Evolutionary conservation across 2,329 filamentous ascomycete species (phyloP), one percentile per base, ranked within the genome.

Genomic region (Davidsoniella australis): DNA sequence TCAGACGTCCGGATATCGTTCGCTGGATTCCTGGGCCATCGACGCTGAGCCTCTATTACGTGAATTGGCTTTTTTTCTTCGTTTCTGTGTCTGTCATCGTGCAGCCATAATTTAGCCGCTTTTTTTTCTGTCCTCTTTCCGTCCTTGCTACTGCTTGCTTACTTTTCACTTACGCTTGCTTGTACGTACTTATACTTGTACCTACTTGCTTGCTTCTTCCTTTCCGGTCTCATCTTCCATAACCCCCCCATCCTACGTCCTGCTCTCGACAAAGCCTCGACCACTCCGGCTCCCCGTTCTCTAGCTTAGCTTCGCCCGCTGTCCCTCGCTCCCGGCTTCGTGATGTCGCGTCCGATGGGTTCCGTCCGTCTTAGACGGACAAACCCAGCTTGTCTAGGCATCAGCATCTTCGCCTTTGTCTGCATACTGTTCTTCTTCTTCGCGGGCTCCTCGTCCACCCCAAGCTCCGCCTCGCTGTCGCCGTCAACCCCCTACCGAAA

Each of bases 281-380:
- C 41, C 14, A 12, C 8, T 45, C 43, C 39, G 33, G 43, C 29
- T 39, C 24, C 20, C 41, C 42, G 44, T 18, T 33, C 41, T 39
- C 24, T 49, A 47, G 24, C 12, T 17, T 49, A 47, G 24, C 12
- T 17, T 26, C 39, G 36, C 24, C 43, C 33, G 20, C 17, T 17
- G 41, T 50, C 9, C 20, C 20, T 14, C 44, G 33, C 18, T 48
- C 20, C 37, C 43, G 42, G 45, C 37, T 18, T 47, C 58, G 55
- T 63, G 63, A 75, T 75, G 72, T 69, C 71, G 60, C 69, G 72
- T 61, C 67, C 72, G 62, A 69, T 79, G 69, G 73, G 75, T 60
- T 69, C 75, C 57, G 72, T 76, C 57, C 83, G 85, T 66, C 75
- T 89, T 61, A 85, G 85, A 68, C 82, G 83, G 68, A 77, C 81